Evolutionary conservation across 306 rosid genomes (phyloP), one percentile per base, ranked within the genome.

Genomic region (Acacia melanoxylon): DNA sequence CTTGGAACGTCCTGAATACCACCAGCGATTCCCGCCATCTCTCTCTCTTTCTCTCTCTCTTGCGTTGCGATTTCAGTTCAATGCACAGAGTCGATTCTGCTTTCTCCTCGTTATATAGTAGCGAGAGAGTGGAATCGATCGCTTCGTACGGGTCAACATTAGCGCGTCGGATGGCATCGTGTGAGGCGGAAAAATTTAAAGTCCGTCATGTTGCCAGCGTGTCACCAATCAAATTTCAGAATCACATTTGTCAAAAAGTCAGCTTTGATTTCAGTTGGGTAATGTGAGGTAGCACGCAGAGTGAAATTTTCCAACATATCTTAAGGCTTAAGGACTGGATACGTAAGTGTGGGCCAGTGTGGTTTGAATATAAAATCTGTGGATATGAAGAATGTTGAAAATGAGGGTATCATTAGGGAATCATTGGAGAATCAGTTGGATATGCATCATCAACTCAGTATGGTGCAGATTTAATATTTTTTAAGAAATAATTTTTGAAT

Each of bases 1-100:
- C 75, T 82, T 62, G 74, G 75, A 19, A 87, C 83, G 1, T 40
- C 78, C 22, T 59, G 27, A 10, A 15, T 8, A 51, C 86, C 87
- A 78, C 87, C 90, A 3, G 11, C 0, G 35, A 76, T 2, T 20
- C 74, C 56, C 5, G 84, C 78, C 85, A 83, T 80, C 69, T 83
- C 41, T 24, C 5, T 59, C 3, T 22, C n/a, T 59, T 1, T 22
- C n/a, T 13, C 19, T 12, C 37, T 35, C 37, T 33, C 37, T 24
- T 8, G 42, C 24, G 40, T 29, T 63, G 31, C 15, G 6, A n/a
- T 68, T 68, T 40, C 31, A 41, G 10, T 68, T 40, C 31, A 4
- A n/a, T 15, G n/a, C 24, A 9, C 29, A 40, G 51, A 40, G 19
- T 10, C 35, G 19, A 12, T n/a, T 5, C 20, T 5, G 54, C 1